Conservation (phyloP, 306 rosid genomes). For the Cicer pinnatifidum region DNA sequence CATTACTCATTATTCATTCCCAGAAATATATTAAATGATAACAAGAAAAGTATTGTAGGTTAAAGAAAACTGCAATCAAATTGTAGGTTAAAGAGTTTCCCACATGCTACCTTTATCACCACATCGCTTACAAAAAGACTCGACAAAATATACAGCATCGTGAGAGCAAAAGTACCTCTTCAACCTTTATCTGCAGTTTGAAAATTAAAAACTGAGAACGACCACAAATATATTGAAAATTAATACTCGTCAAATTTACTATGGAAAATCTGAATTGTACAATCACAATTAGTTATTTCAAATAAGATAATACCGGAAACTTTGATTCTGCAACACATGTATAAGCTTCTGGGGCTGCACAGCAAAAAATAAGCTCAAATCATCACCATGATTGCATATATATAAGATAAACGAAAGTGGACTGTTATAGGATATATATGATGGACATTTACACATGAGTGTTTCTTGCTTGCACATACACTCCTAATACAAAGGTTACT, state of each 20-base stretch:
- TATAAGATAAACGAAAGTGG: slow-evolving; percentile 11
- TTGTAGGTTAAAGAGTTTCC: slow-evolving; percentile 33
- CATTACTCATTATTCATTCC: slow-evolving; percentile 31
- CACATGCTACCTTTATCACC: slow-evolving; percentile 85
- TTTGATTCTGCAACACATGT: slow-evolving; percentile 80
- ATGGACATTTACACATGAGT: slow-evolving; percentile 22
- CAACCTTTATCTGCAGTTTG: slow-evolving; percentile 82
- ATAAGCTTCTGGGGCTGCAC: slow-evolving; percentile 78
- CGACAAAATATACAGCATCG: slow-evolving; percentile 59
- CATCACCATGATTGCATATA: slow-evolving; percentile 35
- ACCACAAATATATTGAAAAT: slow-evolving; percentile 8
- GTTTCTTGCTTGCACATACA: slow-evolving; percentile 29
- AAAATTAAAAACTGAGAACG: slow-evolving; percentile 42
- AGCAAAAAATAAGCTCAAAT: slow-evolving; percentile 44
- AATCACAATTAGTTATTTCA: slow-evolving; percentile 26
- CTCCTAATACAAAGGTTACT: slow-evolving; percentile 2
- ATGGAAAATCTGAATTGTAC: neutral
- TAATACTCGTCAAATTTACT: neutral
- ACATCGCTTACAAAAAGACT: slow-evolving; percentile 70
- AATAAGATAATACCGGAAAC: slow-evolving; percentile 72
- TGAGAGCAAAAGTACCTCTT: slow-evolving; percentile 79
- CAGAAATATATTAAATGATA: slow-evolving; percentile 35
- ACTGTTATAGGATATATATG: slow-evolving; percentile 17
- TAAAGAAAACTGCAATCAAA: slow-evolving; percentile 36
- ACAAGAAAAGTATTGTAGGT: slow-evolving; percentile 1